Evolutionary conservation across 2,329 filamentous ascomycete genomes (phyloP).

Genomic region (Penicillium nordicum): DNA sequence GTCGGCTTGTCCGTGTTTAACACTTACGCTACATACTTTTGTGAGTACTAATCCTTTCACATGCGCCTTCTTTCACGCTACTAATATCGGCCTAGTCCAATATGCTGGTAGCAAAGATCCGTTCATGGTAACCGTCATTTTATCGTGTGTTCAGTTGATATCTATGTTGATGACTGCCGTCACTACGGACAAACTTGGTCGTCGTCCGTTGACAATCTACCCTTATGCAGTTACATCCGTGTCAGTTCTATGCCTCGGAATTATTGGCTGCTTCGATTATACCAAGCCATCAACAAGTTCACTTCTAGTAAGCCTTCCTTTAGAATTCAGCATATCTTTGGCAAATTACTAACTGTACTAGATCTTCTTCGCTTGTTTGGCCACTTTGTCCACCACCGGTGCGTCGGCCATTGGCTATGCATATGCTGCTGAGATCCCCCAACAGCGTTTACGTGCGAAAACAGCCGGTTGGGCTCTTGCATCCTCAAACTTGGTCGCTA

Average conservation of each 20-base stretch:
- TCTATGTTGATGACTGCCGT: constrained; percentile 41
- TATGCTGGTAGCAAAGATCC: constrained; percentile 43
- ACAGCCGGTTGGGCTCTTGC: constrained; percentile 43
- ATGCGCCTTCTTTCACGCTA: background rate
- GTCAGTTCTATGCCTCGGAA: constrained; percentile 39
- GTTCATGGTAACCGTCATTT: constrained; percentile 44
- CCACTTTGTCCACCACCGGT: constrained; percentile 43
- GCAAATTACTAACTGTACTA: constrained; percentile 9
- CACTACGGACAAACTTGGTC: constrained; percentile 36
- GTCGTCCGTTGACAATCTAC: constrained; percentile 41
- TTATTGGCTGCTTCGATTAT: constrained; percentile 43
- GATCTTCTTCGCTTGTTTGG: constrained; percentile 45
- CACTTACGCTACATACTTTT: constrained; percentile 43
- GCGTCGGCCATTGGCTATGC: constrained; percentile 45
- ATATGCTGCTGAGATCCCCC: constrained; percentile 43
- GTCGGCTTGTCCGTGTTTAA: constrained; percentile 41
- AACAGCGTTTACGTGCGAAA: constrained; percentile 41
- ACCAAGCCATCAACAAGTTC: constrained; percentile 33
- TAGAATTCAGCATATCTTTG: background rate
- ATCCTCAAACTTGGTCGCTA: constrained; percentile 40
- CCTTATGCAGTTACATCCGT: constrained; percentile 39
- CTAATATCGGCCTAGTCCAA: constrained; percentile 30
- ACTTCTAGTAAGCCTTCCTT: constrained; percentile 31
- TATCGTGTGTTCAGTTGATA: constrained; percentile 43
- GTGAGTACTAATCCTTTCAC: constrained; percentile 13